Base-by-base conservation (phyloP, 139 green algal genomes). In the Volvox reticuliferus region DNA sequence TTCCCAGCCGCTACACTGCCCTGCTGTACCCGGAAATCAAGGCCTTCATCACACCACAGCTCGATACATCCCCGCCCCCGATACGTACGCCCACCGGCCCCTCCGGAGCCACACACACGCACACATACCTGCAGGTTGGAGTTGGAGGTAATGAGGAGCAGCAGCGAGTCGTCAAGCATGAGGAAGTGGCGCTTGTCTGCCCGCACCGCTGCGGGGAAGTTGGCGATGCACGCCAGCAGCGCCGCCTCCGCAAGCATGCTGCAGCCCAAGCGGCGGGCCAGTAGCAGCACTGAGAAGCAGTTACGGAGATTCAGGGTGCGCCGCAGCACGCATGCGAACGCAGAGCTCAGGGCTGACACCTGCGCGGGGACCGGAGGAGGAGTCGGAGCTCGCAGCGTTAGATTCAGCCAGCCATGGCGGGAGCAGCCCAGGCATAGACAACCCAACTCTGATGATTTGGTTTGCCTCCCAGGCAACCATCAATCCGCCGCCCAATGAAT, bases 61-160 rank as follows among this genome's bases (percentile, higher is more conserved):
- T 55, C 44, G 44, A 9, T 55, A 55, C 9, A 55, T 55, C 44
- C 44, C 44, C 44, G 5, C 9, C 44, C 44, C 44, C 9, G 5
- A 55, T 14, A 55, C 5, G 44, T 55, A 55, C 44, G n/a, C 44
- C 44, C 44, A 14, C 44, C 44, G 44, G 44, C 44, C 5, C 44
- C 44, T 9, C 44, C 44, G 5, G 44, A 55, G 44, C 44, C 44
- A 55, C 44, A 55, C 44, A 55, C 9, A 9, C 44, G 5, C 44
- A 55, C 44, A 55, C 9, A 9, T 55, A 75, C 85, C 85, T 89
- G 85, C 85, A 89, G 71, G 44, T 89, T 32, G n/a, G 67, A 82
- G 85, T 89, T 89, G 71, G 85, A 82, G 13, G 44, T 36, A 0
- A 89, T 68, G 24, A 61, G n/a, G 44, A 89, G 71, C 85, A 89